Base-by-base conservation (phyloP, 345 rosid species). In the Bruguiera sexangula region DNA sequence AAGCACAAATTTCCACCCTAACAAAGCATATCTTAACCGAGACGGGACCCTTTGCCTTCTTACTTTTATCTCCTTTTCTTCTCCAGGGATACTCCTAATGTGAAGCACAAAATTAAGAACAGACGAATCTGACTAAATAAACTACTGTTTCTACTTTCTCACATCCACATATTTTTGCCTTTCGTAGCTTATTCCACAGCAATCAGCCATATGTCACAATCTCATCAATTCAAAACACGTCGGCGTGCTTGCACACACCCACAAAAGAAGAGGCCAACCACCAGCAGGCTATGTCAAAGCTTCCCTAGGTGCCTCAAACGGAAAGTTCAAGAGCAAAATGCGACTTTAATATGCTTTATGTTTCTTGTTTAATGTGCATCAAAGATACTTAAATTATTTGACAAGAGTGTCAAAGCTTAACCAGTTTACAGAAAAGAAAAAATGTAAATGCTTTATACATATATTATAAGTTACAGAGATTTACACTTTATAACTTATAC, bases 401-500 rank as follows among this genome's bases (percentile, higher is more conserved):
- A 55, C 29, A 36, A 66, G 26, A 34, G 55, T 57, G 20, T 24
- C 68, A 51, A 53, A 24, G 53, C 6, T 62, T 50, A 29, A 59
- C 46, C 36, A 65, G 63, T 27, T 62, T 54, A 72, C 74, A 66
- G 69, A 64, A 76, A 79, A 65, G 63, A 59, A 43, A 43, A 43
- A 43, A 11, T 43, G 72, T 22, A 73, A 73, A 76, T 66, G 48
- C 46, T 74, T 77, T 66, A 71, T 68, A 72, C 75, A 72, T 68
- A 80, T 58, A 52, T 51, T 29, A 67, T 81, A 83, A 82, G 67
- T 82, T 82, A 86, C 83, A 78, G 63, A 56, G 62, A 86, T 86
- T 83, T 86, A 86, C 89, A 86, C 72, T 82, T 79, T 58, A 83
- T 73, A 78, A 55, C 78, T 82, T 72, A 76, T 71, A 67, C 63